Evolutionary conservation across 2,329 filamentous ascomycete genomes (phyloP).

Genomic region (Fusarium sp.): DNA sequence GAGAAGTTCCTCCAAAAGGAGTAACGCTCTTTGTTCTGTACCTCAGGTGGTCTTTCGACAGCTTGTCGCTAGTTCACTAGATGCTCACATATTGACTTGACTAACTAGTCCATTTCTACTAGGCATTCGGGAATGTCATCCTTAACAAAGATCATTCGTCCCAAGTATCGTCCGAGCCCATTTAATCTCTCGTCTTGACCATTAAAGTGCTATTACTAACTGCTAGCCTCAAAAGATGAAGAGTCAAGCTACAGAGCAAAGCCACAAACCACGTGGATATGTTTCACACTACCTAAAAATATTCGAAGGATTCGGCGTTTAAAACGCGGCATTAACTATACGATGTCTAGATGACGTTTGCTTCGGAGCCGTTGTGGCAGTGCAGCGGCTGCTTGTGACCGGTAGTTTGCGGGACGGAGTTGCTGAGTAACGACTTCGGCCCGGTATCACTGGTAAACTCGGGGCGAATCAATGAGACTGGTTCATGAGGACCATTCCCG

Average conservation of each 20-base stretch:
- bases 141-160: fast-evolving
- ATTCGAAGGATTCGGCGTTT: neutral
- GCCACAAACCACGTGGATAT: neutral
- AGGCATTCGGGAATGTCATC: fast-evolving
- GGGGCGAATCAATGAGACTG: neutral
- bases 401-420: neutral
- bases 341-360: neutral
- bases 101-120: fast-evolving
- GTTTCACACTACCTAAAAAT: neutral
- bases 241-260: neutral
- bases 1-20: neutral
- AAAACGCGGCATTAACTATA: neutral
- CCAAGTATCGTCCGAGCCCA: too few species aligned
- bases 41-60: fast-evolving
- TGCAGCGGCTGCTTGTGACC: neutral
- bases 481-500: fast-evolving
- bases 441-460: neutral
- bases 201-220: neutral
- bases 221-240: neutral
- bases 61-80: fast-evolving
- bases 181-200: fast-evolving
- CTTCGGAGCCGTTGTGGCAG: neutral
- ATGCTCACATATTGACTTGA: too few species aligned
- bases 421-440: neutral
- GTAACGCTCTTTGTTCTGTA: neutral